phyloP scores from a whole-genome alignment of 805 yeast genomes.

The Suhomyces tanzawaensis region DNA sequence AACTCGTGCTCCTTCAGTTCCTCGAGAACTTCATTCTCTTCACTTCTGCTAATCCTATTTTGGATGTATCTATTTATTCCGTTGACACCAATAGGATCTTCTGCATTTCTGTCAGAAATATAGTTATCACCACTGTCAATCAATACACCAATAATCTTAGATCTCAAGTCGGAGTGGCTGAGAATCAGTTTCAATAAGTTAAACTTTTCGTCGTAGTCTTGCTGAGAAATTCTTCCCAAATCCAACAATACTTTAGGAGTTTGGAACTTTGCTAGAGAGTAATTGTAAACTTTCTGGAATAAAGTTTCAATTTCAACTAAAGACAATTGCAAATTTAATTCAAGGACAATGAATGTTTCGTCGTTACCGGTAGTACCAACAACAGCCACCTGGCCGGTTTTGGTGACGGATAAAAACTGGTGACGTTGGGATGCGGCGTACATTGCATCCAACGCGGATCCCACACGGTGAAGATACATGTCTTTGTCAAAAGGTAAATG shows the following conservation, averaged over 20 bases:
- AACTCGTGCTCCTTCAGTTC: conserved; percentile 4
- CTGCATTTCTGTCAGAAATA: conserved; percentile 11
- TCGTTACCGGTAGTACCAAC: conserved; percentile 50
- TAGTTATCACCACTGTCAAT: conserved; percentile 42
- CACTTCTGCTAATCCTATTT: conserved; percentile 11
- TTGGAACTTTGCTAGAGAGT: conserved; percentile 11
- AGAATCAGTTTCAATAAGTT: conserved; percentile 15
- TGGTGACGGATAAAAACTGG: conserved; percentile 47
- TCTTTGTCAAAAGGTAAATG: conserved; percentile 6
- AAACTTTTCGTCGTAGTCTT: conserved; percentile 15
- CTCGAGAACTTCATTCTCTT: background rate
- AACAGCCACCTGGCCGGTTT: conserved; percentile 47
- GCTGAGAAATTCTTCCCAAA: conserved; percentile 22
- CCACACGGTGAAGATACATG: conserved; percentile 30
- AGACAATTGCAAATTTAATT: conserved; percentile 17
- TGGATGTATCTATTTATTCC: conserved; percentile 13
- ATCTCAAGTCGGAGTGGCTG: conserved; percentile 11
- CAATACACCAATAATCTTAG: conserved; percentile 33
- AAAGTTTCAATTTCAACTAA: conserved; percentile 12
- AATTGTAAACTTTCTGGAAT: conserved; percentile 16
- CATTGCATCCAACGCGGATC: conserved; percentile 45
- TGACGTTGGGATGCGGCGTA: conserved; percentile 43
- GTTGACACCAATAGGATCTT: conserved; percentile 5
- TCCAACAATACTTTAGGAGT: conserved; percentile 28
- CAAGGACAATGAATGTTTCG: conserved; percentile 46